Conservation (phyloP, 1,139 yeast species). For the Suhomyces terraborum region DNA sequence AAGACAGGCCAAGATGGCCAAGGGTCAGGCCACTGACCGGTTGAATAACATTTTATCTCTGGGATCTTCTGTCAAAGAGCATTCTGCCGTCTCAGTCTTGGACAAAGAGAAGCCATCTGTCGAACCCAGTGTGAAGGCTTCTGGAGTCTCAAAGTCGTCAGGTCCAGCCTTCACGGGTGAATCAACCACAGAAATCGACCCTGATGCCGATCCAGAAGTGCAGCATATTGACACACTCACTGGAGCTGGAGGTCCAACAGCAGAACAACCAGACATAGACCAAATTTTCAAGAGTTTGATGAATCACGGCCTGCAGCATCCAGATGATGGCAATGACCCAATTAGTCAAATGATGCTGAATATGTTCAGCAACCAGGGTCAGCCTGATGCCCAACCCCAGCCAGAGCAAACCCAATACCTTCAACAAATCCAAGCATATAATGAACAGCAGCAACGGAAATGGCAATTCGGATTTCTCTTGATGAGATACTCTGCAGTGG, state of each 20-base stretch:
- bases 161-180: neutral
- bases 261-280: slow-evolving; percentile 31
- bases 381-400: slow-evolving; percentile 15
- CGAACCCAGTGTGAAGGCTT: neutral
- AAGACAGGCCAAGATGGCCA: slow-evolving; percentile 66
- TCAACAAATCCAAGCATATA: slow-evolving; percentile 33
- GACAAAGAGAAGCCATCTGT: slow-evolving; percentile 23
- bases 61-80: slow-evolving; percentile 42
- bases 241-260: slow-evolving; percentile 7
- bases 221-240: slow-evolving; percentile 29
- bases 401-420: slow-evolving; percentile 29
- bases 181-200: slow-evolving; percentile 5
- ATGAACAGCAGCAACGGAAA: slow-evolving; percentile 34
- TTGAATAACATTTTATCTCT: slow-evolving; percentile 49
- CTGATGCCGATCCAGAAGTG: slow-evolving; percentile 40
- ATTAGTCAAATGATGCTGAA: slow-evolving; percentile 38
- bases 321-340: slow-evolving; percentile 23
- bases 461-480: slow-evolving; percentile 38
- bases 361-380: slow-evolving; percentile 16
- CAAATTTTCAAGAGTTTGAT: slow-evolving; percentile 38
- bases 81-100: slow-evolving; percentile 38
- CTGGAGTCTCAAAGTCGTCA: neutral
- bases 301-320: slow-evolving; percentile 19
- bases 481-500: slow-evolving; percentile 30
- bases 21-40: slow-evolving; percentile 58